Percentiles rank a stretch among this genome's conserved stretches.
phyloP scores from a whole-genome alignment of 78 protist genomes.

The Dictyostelium purpureum region DNA sequence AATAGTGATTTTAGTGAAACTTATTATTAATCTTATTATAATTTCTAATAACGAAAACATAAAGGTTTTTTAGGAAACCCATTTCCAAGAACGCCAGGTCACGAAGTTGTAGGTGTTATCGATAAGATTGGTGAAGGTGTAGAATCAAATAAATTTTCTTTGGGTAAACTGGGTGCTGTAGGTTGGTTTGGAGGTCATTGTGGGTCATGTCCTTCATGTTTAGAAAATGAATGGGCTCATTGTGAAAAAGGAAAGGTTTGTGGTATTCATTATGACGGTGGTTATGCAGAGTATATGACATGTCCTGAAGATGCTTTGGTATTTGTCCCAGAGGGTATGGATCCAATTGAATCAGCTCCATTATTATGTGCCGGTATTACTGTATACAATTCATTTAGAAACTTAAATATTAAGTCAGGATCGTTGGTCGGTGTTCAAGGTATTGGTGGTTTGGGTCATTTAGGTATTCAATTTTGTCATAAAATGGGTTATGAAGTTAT shows the following conservation, averaged over 20 bases:
- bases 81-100: slow-evolving; percentile 75
- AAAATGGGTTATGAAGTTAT: slow-evolving; percentile 66
- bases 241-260: too few species aligned
- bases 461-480: slow-evolving; percentile 79
- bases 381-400: slow-evolving; percentile 54
- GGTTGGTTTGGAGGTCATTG: slow-evolving; percentile 75
- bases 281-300: slow-evolving; percentile 60
- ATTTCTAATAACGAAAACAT: background rate
- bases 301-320: slow-evolving; percentile 12
- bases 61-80: background rate
- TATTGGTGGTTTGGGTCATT: slow-evolving; percentile 87
- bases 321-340: slow-evolving; percentile 37
- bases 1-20: background rate
- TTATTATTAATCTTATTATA: background rate
- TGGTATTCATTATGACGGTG: slow-evolving; percentile 58
- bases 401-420: slow-evolving; percentile 40
- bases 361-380: slow-evolving; percentile 85
- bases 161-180: slow-evolving; percentile 68
- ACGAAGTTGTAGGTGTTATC: slow-evolving; percentile 79
- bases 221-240: too few species aligned
- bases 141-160: background rate
- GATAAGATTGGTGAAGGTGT: slow-evolving; percentile 71
- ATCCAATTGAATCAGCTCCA: slow-evolving; percentile 43
- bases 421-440: slow-evolving; percentile 59
- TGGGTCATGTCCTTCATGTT: slow-evolving; percentile 58